A percentile compares a stretch with the other conserved stretches of the same genome.
phyloP scores from a whole-genome alignment of 441 rosid species.

The Pelargonium cotyledonis region DNA sequence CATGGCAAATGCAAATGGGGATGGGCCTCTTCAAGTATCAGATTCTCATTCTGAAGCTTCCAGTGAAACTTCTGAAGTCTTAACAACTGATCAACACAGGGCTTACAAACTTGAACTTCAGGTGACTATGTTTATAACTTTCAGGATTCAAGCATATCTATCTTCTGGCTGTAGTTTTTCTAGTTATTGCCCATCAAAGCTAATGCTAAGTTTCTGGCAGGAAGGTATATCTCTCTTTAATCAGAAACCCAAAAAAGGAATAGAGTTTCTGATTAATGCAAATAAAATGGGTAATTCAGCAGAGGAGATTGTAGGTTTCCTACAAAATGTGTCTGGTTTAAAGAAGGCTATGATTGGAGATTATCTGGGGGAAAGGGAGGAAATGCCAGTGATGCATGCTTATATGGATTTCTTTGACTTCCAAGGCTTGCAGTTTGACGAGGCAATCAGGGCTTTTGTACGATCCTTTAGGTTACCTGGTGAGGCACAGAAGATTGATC shows the following conservation, averaged over 20 bases:
- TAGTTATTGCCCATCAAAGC: constrained; percentile 25
- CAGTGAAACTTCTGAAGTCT: constrained; percentile 75
- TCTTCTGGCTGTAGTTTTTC: constrained; percentile 13
- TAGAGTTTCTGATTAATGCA: constrained; percentile 92
- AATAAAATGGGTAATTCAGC: constrained; percentile 90
- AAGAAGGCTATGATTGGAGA: constrained; percentile 88
- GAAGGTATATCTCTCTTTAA: constrained; percentile 99
- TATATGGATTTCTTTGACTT: constrained; percentile 94
- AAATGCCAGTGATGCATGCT: constrained; percentile 91
- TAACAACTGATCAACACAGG: constrained; percentile 87
- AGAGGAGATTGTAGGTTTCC: constrained; percentile 91
- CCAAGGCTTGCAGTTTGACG: constrained; percentile 85
- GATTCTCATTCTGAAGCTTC: constrained; percentile 83
- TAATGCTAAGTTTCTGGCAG: constrained; percentile 62
- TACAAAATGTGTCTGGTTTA: constrained; percentile 80
- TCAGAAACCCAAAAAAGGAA: constrained; percentile 88
- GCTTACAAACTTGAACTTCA: constrained; percentile 99
- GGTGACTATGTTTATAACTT: constrained; percentile 32
- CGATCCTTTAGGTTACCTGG: constrained; percentile 97
- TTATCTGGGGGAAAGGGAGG: constrained; percentile 98
- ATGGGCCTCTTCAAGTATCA: constrained; percentile 71
- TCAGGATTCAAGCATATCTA: constrained; percentile 5
- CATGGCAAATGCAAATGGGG: constrained; percentile 67
- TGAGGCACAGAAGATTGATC: constrained; percentile 98
- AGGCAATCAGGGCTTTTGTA: constrained; percentile 82